These are phyloP conservation scores for Phlyctochytrium planicorne DNA, from an alignment of 192 early-diverging fungal genomes.

Conservation along the genomic window DNA sequence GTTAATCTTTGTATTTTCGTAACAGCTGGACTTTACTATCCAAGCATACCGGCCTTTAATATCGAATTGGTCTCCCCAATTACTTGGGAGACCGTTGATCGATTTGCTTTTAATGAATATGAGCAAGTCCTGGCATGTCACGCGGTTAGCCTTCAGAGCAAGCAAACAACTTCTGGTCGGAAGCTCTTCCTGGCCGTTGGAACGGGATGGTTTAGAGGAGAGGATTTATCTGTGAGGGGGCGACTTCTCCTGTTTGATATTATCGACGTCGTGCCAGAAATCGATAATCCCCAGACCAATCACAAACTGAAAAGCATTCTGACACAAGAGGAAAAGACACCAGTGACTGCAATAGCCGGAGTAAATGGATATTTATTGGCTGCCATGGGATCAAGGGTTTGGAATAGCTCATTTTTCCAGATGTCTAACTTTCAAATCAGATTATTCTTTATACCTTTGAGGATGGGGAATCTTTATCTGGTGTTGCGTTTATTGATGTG, in stretches of 20 bases:
- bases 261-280: conserved; percentile 95
- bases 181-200: conserved; percentile 86
- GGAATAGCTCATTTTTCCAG: conserved; percentile 10
- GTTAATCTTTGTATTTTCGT: conserved; percentile 1
- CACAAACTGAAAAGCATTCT: conserved; percentile 86
- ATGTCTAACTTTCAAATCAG: conserved; percentile 28
- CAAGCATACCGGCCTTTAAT: conserved; percentile 55
- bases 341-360: conserved; percentile 81
- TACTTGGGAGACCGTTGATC: conserved; percentile 93
- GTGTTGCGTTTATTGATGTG: conserved; percentile 93
- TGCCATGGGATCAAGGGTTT: conserved; percentile 82
- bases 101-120: conserved; percentile 67
- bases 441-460: conserved; percentile 84
- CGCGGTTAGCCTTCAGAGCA: conserved; percentile 77
- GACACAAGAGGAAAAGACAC: conserved; percentile 79
- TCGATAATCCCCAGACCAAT: conserved; percentile 89
- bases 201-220: conserved; percentile 83
- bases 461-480: conserved; percentile 69
- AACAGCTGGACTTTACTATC: conserved; percentile 55
- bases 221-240: conserved; percentile 88
- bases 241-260: conserved; percentile 90
- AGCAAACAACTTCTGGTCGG: conserved; percentile 79
- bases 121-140: conserved; percentile 81
- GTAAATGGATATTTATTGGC: conserved; percentile 85
- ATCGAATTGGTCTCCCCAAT: conserved; percentile 90